Conservation (phyloP, 164 flowering plant genomes). For the Kingdonia uniflora region DNA sequence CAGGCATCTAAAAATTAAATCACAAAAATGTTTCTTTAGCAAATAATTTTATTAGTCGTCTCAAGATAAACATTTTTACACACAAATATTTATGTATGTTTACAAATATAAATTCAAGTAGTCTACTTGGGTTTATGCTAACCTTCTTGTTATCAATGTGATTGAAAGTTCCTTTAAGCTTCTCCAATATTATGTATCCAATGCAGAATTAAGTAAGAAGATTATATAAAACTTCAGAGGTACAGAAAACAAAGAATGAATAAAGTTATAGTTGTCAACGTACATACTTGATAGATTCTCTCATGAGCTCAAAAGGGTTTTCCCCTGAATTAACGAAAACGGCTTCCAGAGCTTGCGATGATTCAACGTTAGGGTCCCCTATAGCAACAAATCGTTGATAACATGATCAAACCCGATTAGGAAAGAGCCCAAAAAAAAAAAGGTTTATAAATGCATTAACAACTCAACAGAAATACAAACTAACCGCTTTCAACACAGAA, state of each 20-base stretch:
- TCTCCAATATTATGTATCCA: slow-evolving; percentile 42
- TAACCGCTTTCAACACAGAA: slow-evolving; percentile 67
- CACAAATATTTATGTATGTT: no score
- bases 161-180: slow-evolving; percentile 49
- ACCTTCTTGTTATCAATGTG: slow-evolving; percentile 54
- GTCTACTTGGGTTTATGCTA: slow-evolving; percentile 1
- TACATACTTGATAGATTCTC: slow-evolving; percentile 51
- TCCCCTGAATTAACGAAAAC: slow-evolving; percentile 56
- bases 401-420: background rate
- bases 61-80: no score
- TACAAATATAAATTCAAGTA: background rate
- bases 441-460: background rate
- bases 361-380: slow-evolving; percentile 57
- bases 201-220: background rate
- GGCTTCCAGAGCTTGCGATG: slow-evolving; percentile 29
- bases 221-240: no score
- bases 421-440: background rate
- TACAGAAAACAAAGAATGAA: background rate
- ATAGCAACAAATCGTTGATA: slow-evolving; percentile 8
- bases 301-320: slow-evolving; percentile 57
- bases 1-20: slow-evolving; percentile 38
- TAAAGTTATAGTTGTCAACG: background rate
- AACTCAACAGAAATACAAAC: slow-evolving; percentile 4
- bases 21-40: no score
- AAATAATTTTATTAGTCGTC: no score